Evolutionary conservation across 129 eudicot species (phyloP).

Genomic region (Silybum marianum): DNA sequence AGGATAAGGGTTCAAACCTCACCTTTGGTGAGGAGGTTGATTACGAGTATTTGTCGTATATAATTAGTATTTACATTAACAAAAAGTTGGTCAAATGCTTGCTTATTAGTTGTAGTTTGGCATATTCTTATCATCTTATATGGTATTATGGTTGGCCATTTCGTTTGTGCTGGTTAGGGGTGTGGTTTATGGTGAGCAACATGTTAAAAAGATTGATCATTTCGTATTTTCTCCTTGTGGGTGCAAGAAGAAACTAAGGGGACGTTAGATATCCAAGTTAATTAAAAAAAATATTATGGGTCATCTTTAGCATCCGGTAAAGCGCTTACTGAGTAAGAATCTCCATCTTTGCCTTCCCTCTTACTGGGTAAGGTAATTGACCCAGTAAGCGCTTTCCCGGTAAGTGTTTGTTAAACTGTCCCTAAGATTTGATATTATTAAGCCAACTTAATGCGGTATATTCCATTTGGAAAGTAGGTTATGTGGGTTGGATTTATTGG

Average conservation of each 20-base stretch:
- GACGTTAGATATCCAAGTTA: too few relatives aligned
- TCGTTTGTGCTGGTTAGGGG: slow-evolving; percentile 1
- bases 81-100: background rate
- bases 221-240: too few relatives aligned
- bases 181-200: slow-evolving; percentile 1
- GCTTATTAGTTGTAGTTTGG: background rate
- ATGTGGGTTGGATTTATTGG: background rate
- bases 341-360: too few relatives aligned
- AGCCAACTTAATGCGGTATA: too few relatives aligned
- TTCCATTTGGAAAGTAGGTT: background rate
- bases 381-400: too few relatives aligned
- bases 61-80: background rate
- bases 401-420: too few relatives aligned
- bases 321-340: too few relatives aligned
- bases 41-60: background rate
- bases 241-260: too few relatives aligned
- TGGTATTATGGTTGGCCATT: slow-evolving; percentile 11
- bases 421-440: too few relatives aligned
- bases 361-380: too few relatives aligned
- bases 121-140: background rate
- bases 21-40: background rate
- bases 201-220: slow-evolving; percentile 4
- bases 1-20: background rate
- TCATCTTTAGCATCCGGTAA: too few relatives aligned
- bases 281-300: too few relatives aligned